A percentile compares a stretch with the other conserved stretches of the same genome.
Evolutionary conservation across 495 filamentous ascomycete genomes (phyloP).

Genomic region (Penicillium samsonianum): DNA sequence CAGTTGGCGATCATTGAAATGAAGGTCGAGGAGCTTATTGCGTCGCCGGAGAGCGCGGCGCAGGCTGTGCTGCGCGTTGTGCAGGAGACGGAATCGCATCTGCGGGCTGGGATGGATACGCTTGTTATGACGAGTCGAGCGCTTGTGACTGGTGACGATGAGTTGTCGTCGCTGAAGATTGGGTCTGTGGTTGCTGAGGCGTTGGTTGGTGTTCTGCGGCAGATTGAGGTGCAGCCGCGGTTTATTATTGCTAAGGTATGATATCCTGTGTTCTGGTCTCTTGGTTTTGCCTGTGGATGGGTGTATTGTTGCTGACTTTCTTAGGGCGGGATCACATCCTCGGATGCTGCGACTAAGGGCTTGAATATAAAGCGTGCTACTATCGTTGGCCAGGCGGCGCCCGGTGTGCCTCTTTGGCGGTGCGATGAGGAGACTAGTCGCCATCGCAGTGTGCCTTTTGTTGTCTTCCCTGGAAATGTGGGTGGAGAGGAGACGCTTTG

Average conservation of each 20-base stretch:
- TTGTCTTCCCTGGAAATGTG: conserved; percentile 61
- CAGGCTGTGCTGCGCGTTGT: conserved; percentile 30
- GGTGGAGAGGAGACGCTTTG: conserved; percentile 50
- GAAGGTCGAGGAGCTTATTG: conserved; percentile 45
- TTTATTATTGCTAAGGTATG: conserved; percentile 57
- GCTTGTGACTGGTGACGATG: conserved; percentile 49
- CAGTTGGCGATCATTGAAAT: conserved; percentile 50
- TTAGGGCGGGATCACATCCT: conserved; percentile 56
- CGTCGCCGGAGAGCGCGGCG: conserved; percentile 27
- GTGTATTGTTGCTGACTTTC: not conserved
- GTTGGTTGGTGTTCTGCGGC: conserved; percentile 43
- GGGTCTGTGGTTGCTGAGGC: conserved; percentile 47
- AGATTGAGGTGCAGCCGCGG: conserved; percentile 46
- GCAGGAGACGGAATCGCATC: conserved; percentile 26
- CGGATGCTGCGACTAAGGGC: conserved; percentile 55
- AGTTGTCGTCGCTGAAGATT: conserved; percentile 46
- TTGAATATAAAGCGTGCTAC: conserved; percentile 53
- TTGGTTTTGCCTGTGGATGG: not conserved
- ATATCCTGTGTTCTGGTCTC: not conserved
- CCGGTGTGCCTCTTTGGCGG: conserved; percentile 57
- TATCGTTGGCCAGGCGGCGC: conserved; percentile 54
- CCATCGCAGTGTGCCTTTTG: conserved; percentile 50
- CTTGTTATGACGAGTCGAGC: conserved; percentile 56
- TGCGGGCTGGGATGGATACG: conserved; percentile 43
- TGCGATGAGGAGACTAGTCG: conserved; percentile 51